A percentile compares a stretch with the other conserved stretches of the same genome.
phyloP scores from a whole-genome alignment of 2,329 filamentous ascomycete genomes.

The Colletotrichum liaoningense region DNA sequence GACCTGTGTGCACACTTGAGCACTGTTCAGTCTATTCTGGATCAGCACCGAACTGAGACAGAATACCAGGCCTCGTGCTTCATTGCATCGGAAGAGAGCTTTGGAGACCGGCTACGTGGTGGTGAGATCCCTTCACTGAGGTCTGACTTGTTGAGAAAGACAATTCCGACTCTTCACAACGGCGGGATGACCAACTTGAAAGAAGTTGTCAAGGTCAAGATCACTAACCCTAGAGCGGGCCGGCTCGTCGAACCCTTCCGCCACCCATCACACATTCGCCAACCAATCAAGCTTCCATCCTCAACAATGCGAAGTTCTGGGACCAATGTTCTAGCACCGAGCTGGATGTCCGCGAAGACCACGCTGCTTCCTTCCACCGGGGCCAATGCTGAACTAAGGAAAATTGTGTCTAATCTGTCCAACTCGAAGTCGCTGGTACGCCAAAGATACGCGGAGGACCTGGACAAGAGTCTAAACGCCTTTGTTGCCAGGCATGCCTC shows the following conservation, averaged over 20 bases:
- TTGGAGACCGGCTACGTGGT: conserved; percentile 31
- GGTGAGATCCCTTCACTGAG: conserved; percentile 37
- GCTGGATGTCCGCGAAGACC: conserved; percentile 30
- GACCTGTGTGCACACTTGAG: conserved; percentile 57
- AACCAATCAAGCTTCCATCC: conserved; percentile 6
- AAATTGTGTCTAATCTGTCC: conserved; percentile 45
- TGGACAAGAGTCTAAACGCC: conserved; percentile 41
- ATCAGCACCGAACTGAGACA: conserved; percentile 41
- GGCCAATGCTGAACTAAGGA: conserved; percentile 36
- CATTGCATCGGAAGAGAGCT: conserved; percentile 35
- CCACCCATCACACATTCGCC: conserved; percentile 22
- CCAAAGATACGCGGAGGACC: conserved; percentile 48
- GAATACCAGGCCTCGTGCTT: conserved; percentile 36
- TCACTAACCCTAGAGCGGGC: neutral
- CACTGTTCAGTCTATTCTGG: conserved; percentile 54
- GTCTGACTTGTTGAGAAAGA: conserved; percentile 37
- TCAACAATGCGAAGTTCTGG: conserved; percentile 2
- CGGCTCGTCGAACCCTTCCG: neutral
- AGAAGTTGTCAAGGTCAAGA: neutral
- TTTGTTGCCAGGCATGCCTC: conserved; percentile 37
- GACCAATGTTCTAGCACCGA: conserved; percentile 27
- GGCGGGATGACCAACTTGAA: too few relatives aligned
- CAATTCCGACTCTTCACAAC: conserved; percentile 23
- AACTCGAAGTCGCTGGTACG: conserved; percentile 47
- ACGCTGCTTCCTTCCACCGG: conserved; percentile 10